phyloP scores from a whole-genome alignment of 495 filamentous ascomycete genomes.

The Penicillium waksmanii region DNA sequence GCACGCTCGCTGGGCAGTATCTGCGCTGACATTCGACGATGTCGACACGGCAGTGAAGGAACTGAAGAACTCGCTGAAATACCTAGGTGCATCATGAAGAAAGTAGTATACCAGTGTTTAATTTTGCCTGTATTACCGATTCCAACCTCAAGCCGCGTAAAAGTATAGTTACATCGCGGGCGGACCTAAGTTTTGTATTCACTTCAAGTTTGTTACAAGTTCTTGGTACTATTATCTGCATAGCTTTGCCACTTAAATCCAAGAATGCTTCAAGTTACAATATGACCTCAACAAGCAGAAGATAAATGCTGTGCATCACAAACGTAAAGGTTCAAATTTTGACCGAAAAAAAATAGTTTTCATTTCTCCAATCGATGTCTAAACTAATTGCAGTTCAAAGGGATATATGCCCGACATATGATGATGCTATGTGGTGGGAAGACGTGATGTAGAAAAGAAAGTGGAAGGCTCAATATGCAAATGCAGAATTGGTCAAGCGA shows the following conservation, averaged over 20 bases:
- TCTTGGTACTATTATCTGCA: too few relatives aligned
- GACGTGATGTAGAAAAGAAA: conserved; percentile 3
- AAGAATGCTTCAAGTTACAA: too few relatives aligned
- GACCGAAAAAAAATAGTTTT: neutral
- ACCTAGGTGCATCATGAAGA: conserved; percentile 42
- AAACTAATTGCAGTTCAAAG: conserved; percentile 16
- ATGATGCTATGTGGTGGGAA: conserved; percentile 5
- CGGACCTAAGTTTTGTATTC: too few relatives aligned
- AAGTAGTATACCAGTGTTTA: neutral
- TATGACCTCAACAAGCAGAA: too few relatives aligned
- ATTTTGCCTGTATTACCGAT: neutral
- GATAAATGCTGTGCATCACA: too few relatives aligned
- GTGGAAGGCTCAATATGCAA: conserved; percentile 19
- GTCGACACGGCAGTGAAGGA: conserved; percentile 89
- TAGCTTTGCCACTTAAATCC: too few relatives aligned
- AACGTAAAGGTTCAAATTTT: neutral
- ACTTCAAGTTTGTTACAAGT: too few relatives aligned
- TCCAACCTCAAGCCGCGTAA: too few relatives aligned
- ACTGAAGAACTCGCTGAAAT: conserved; percentile 68
- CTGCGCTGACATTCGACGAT: conserved; percentile 95
- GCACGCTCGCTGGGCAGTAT: conserved; percentile 96
- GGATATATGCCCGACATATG: conserved; percentile 6
- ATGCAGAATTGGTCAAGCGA: conserved; percentile 17
- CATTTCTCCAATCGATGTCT: conserved; percentile 8
- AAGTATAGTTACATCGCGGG: too few relatives aligned